Evolutionary conservation across 2,329 filamentous ascomycete genomes (phyloP), one percentile per base, ranked within the genome.

Genomic region (Tolypocladium ophioglossoides): DNA sequence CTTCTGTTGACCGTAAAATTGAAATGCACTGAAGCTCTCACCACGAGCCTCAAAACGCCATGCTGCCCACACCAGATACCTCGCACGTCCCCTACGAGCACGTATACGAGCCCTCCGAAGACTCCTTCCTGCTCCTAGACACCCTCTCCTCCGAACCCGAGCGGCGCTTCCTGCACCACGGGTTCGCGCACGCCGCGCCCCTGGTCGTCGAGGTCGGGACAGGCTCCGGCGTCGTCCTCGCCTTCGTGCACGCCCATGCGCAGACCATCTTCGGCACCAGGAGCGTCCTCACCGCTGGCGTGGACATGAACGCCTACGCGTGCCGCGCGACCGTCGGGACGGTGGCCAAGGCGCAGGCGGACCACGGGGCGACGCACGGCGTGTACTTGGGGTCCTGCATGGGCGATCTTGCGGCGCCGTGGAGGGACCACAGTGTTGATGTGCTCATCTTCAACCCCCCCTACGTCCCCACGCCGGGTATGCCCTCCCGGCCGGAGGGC

Each of bases 371-470:
- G 8, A 70, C 69, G 16, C 76, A 70, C 52, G 78, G 74, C 3
- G 62, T 72, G 10, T 89, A 86, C 61, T 70, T 94, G 9, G 86
- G 83, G 41, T 80, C 85, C 20, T 67, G 86, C 30, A 83, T 83
- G 55, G 85, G 82, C 2, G 89, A 97, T 65, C 77, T 99, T 0
- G 77, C 79, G 5, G 70, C 78, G 2, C 74, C 85, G 0, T 72
- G 95, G 41, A 77, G 79, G 9, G 65, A 73, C 0, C 74, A 77
- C 2, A 55, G 51, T 14, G 79, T 95, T 6, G 94, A 99, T 66
- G 79, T 99, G 12, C 78, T 99, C 58, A 79, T 99, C 32, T 99
- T 97, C 78, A 99, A 99, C 67, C 94, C 94, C 52, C 94, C 94
- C 0, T 99, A 99, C 67, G 94, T 99, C 16, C 94, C 94, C 2